Conservation (phyloP, 2,329 filamentous ascomycete genomes). For the Niveomyces coronatus region DNA sequence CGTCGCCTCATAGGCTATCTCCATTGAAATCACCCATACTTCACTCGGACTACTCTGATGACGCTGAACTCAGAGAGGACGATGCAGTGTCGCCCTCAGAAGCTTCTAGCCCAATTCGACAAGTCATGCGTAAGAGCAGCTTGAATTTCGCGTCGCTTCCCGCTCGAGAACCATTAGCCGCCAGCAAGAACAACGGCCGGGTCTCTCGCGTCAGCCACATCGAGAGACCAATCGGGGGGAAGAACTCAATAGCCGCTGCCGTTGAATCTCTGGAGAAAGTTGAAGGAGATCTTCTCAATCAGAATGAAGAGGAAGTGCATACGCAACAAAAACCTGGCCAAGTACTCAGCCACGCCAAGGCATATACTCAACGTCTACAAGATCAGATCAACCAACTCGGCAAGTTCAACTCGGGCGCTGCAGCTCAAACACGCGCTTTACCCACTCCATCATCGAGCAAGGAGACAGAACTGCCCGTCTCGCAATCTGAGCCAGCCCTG, state of each 20-base stretch:
- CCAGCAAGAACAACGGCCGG: slow-evolving; percentile 74
- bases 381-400: slow-evolving; percentile 77
- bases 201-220: slow-evolving; percentile 69
- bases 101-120: slow-evolving; percentile 62
- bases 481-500: slow-evolving; percentile 20
- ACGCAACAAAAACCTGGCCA: slow-evolving; percentile 35
- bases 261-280: no score
- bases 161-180: slow-evolving; percentile 74
- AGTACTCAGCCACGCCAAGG: slow-evolving; percentile 56
- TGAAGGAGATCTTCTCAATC: no score
- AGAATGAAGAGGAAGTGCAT: slow-evolving; percentile 25
- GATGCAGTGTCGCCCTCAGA: slow-evolving; percentile 47
- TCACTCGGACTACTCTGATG: slow-evolving; percentile 27
- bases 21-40: slow-evolving; percentile 5
- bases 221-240: slow-evolving; percentile 65
- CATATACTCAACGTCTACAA: slow-evolving; percentile 85
- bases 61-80: slow-evolving; percentile 18
- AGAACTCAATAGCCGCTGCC: slow-evolving; percentile 59
- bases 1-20: slow-evolving; percentile 6
- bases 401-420: slow-evolving; percentile 41
- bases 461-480: slow-evolving; percentile 15
- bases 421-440: slow-evolving; percentile 38
- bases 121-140: slow-evolving; percentile 82
- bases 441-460: slow-evolving; percentile 27
- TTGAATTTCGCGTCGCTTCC: slow-evolving; percentile 89